These are phyloP conservation scores for Effrenium voratum DNA, from an alignment of 73 alveolate genomes.

Conservation along the genomic window DNA sequence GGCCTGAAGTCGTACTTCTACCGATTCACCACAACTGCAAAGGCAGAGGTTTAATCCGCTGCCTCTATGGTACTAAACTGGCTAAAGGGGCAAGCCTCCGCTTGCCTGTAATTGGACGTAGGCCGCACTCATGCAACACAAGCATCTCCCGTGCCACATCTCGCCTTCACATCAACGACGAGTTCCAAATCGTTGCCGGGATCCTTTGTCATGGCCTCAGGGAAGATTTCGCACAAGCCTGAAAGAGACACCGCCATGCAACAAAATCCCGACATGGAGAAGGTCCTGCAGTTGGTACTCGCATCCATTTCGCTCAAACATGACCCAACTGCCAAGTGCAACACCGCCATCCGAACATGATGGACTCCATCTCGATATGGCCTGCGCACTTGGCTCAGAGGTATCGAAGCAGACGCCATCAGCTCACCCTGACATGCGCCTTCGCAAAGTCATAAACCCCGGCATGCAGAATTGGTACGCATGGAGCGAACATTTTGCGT, in stretches of 20 bases:
- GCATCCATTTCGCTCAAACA: neutral
- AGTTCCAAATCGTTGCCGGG: conserved; percentile 74
- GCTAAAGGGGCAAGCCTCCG: neutral
- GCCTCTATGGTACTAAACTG: neutral
- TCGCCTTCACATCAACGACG: conserved; percentile 73
- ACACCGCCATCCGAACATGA: conserved; percentile 16
- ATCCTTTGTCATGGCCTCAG: conserved; percentile 20
- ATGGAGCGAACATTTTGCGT: too few relatives aligned
- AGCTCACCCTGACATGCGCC: too few relatives aligned
- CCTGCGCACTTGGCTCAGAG: too few relatives aligned
- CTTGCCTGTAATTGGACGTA: neutral
- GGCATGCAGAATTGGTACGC: too few relatives aligned
- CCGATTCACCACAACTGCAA: neutral
- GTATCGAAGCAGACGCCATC: too few relatives aligned
- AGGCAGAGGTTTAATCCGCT: neutral
- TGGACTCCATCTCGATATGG: conserved; percentile 41
- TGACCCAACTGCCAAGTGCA: neutral
- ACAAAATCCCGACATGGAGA: neutral
- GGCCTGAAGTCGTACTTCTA: neutral
- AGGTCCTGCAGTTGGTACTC: neutral
- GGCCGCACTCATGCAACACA: too few relatives aligned
- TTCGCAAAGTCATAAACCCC: too few relatives aligned
- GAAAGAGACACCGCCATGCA: too few relatives aligned
- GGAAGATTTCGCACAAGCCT: too few relatives aligned
- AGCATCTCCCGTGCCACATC: too few relatives aligned